Conservation (phyloP, 805 yeast species). For the Cephaloascus fragrans region DNA sequence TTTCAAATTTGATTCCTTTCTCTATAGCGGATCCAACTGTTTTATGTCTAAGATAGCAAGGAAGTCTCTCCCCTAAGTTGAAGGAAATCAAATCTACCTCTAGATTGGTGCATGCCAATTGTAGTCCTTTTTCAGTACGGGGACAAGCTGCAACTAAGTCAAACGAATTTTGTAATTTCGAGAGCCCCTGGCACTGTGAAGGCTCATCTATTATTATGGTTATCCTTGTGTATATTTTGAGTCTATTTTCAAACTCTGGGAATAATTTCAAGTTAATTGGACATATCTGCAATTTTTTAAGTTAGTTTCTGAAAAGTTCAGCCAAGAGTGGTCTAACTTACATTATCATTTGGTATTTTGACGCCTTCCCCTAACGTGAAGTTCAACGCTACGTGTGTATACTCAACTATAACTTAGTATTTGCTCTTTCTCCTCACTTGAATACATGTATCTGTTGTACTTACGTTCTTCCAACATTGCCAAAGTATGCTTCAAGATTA, state of each 20-base stretch:
- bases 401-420: constrained; percentile 34
- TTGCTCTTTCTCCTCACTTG: neutral
- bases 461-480: constrained; percentile 33
- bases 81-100: constrained; percentile 80
- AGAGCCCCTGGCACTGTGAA: constrained; percentile 57
- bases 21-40: constrained; percentile 75
- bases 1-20: constrained; percentile 76
- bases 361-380: constrained; percentile 41
- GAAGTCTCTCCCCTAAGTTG: constrained; percentile 53
- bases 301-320: constrained; percentile 10
- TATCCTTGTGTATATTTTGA: constrained; percentile 51
- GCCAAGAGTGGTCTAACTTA: no score
- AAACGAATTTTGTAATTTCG: constrained; percentile 38
- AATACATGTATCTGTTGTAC: neutral
- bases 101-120: constrained; percentile 60
- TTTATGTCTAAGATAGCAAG: constrained; percentile 75
- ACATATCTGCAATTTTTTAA: constrained; percentile 9
- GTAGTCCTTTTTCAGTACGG: constrained; percentile 64
- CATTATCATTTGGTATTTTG: constrained; percentile 39
- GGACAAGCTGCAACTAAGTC: constrained; percentile 84
- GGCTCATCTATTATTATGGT: constrained; percentile 75
- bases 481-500: constrained; percentile 36
- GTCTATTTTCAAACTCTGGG: constrained; percentile 22
- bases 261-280: constrained; percentile 13
- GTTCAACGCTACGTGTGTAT: constrained; percentile 71